Conservation (phyloP, 169 alveolate species). For the Perkinsus olseni region DNA sequence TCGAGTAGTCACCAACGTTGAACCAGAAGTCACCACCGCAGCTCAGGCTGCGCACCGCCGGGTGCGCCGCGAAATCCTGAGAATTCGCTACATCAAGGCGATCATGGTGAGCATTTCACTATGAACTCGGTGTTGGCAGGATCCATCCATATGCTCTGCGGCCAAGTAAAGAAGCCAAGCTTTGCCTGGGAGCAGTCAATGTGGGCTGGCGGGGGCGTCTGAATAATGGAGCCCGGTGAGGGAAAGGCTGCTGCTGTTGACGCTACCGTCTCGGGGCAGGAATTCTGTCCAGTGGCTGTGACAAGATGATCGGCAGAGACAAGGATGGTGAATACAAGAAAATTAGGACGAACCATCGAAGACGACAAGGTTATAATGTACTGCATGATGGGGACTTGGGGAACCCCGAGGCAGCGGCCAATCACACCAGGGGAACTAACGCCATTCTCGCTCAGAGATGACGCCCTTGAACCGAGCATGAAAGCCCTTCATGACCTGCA, state of each 20-base stretch:
- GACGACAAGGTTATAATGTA: no score
- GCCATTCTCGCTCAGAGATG: no score
- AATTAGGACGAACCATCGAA: no score
- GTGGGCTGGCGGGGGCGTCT: not conserved
- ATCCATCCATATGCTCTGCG: not conserved
- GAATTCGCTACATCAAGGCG: not conserved
- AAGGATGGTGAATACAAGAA: no score
- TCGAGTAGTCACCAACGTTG: not conserved
- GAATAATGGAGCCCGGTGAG: not conserved
- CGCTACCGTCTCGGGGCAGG: no score
- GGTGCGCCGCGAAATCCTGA: not conserved
- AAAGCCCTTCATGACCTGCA: not conserved
- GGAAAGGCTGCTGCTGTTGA: no score
- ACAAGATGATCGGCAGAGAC: no score
- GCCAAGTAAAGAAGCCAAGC: not conserved
- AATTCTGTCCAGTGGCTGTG: no score
- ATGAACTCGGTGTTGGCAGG: not conserved
- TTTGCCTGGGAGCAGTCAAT: not conserved
- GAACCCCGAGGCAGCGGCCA: no score
- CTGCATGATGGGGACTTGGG: no score
- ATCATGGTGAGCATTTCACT: not conserved
- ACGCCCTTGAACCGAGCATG: no score
- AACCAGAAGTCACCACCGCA: not conserved
- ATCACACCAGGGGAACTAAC: no score
- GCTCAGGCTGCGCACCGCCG: not conserved